Conservation (phyloP, 179 eudicot species). For the Silene vulgaris region DNA sequence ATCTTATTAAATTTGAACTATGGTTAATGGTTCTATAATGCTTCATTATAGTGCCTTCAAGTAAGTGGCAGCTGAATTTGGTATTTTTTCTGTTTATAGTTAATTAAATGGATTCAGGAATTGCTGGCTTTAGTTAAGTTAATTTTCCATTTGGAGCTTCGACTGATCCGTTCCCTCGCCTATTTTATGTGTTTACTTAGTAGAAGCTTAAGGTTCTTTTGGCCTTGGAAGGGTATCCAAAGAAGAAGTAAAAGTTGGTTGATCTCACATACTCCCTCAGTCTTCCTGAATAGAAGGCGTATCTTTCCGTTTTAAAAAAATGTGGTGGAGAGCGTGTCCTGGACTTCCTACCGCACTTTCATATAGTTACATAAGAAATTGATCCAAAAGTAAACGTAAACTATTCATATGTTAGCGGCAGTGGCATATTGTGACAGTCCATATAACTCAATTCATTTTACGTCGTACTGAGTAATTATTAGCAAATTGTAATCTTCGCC, state of each 20-base stretch:
- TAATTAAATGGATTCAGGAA: background rate
- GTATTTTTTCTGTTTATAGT: background rate
- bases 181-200: slow-evolving; percentile 1
- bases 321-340: too few relatives aligned
- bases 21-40: background rate
- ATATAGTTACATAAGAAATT: too few relatives aligned
- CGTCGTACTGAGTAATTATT: too few relatives aligned
- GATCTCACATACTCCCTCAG: too few relatives aligned
- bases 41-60: background rate
- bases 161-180: background rate
- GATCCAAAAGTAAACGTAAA: too few relatives aligned
- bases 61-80: slow-evolving; percentile 5
- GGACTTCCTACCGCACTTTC: too few relatives aligned
- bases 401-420: too few relatives aligned
- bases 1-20: background rate
- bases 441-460: background rate
- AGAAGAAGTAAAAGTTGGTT: background rate
- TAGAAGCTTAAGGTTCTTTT: background rate
- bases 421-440: background rate
- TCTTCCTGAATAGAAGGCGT: too few relatives aligned
- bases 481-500: too few relatives aligned
- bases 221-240: background rate
- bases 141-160: background rate
- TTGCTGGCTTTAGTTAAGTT: background rate
- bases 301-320: too few relatives aligned